phyloP scores from a whole-genome alignment of 768 basidiomycete genomes.

The Tricholomella constricta region DNA sequence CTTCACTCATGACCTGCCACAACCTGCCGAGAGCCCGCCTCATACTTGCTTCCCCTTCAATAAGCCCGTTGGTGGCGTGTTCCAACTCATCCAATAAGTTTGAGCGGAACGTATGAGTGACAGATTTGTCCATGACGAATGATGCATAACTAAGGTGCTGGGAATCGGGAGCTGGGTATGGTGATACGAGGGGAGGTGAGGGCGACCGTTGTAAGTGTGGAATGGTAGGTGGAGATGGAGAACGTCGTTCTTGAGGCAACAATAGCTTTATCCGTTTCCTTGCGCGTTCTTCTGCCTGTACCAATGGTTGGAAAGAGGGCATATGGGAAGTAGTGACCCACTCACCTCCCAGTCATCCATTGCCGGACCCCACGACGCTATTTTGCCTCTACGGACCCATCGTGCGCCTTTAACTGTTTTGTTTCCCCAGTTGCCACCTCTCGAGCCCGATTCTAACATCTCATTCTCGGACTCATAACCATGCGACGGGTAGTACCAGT shows the following conservation, averaged over 20 bases:
- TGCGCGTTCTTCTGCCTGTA: constrained; percentile 78
- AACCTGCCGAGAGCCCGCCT: constrained; percentile 74
- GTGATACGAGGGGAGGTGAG: constrained; percentile 76
- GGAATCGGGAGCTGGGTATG: constrained; percentile 67
- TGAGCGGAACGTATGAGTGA: constrained; percentile 84
- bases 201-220: constrained; percentile 76
- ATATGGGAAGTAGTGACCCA: constrained; percentile 2
- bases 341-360: constrained; percentile 87
- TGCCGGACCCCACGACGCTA: constrained; percentile 80
- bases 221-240: constrained; percentile 70
- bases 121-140: constrained; percentile 83
- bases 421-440: constrained; percentile 81
- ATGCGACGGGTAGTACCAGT: constrained; percentile 85
- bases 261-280: constrained; percentile 76
- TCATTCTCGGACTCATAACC: constrained; percentile 71
- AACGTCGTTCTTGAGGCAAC: constrained; percentile 61
- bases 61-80: constrained; percentile 77
- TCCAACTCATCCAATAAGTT: constrained; percentile 77
- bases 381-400: constrained; percentile 83
- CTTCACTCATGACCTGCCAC: constrained; percentile 81
- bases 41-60: constrained; percentile 79
- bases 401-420: constrained; percentile 75
- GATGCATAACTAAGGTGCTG: constrained; percentile 80
- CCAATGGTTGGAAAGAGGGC: constrained; percentile 14
- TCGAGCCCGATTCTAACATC: constrained; percentile 43